Conservation (phyloP, 306 rosid genomes). For the Dalbergia cultrata region DNA sequence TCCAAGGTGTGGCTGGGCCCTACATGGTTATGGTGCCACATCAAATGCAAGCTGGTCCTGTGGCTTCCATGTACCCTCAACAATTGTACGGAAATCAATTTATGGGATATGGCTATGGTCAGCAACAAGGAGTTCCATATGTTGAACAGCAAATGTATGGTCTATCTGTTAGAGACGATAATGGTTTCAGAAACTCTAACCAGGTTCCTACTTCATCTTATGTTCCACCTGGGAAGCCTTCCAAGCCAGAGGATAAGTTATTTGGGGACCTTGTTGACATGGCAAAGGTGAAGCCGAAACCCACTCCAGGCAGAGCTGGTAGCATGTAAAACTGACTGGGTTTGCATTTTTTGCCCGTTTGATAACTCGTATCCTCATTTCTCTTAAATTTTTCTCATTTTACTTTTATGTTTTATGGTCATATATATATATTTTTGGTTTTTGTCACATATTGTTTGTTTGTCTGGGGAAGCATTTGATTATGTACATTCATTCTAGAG, state of each 20-base stretch:
- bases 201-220: conserved; percentile 76
- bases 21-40: conserved; percentile 72
- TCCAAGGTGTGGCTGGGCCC: conserved; percentile 59
- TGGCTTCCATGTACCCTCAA: conserved; percentile 70
- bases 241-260: conserved; percentile 91
- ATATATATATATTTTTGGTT: conserved; percentile 34
- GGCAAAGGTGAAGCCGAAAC: conserved; percentile 77
- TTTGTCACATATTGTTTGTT: conserved; percentile 52
- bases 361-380: conserved; percentile 46
- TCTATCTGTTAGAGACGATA: conserved; percentile 69
- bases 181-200: conserved; percentile 62
- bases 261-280: conserved; percentile 96
- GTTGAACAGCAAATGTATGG: conserved; percentile 90
- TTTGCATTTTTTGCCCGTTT: conserved; percentile 43
- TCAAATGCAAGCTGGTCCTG: conserved; percentile 62
- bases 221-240: conserved; percentile 71
- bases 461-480: conserved; percentile 57
- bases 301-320: conserved; percentile 63
- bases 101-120: conserved; percentile 78
- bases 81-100: conserved; percentile 83
- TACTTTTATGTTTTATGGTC: conserved; percentile 37
- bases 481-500: conserved; percentile 69
- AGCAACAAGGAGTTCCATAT: conserved; percentile 70
- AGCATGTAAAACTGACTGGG: conserved; percentile 53
- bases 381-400: background rate